Conservation (phyloP, 2,329 filamentous ascomycete species). For the Exophiala lecanii-corni region DNA sequence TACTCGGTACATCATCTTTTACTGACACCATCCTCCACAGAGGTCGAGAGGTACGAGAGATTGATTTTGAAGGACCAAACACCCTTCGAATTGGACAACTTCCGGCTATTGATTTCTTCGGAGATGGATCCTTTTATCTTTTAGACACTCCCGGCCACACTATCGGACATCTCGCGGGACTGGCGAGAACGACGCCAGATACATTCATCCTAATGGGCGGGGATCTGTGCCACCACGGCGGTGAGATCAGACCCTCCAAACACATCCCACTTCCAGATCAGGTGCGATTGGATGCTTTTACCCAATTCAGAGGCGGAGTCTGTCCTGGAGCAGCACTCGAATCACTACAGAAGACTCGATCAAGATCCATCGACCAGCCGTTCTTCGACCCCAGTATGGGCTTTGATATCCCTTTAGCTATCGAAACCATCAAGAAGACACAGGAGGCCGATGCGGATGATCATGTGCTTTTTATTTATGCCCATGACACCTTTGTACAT, state of each 20-base stretch:
- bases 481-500: constrained; percentile 28
- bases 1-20: too few relatives aligned
- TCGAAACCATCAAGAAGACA: constrained; percentile 18
- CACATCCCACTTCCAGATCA: constrained; percentile 10
- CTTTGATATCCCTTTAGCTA: constrained; percentile 13
- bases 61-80: constrained; percentile 8
- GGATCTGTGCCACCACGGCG: constrained; percentile 43
- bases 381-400: constrained; percentile 31
- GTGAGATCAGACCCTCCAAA: constrained; percentile 12
- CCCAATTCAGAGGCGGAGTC: neutral
- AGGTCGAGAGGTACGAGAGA: constrained; percentile 6
- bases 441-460: constrained; percentile 25
- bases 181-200: constrained; percentile 41
- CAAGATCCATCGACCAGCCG: constrained; percentile 20
- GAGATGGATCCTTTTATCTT: constrained; percentile 41
- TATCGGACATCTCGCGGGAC: constrained; percentile 47
- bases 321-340: constrained; percentile 7
- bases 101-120: constrained; percentile 40
- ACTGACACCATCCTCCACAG: constrained; percentile 1
- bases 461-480: constrained; percentile 29
- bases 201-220: constrained; percentile 50
- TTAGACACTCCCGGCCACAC: constrained; percentile 45
- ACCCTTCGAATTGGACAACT: constrained; percentile 32
- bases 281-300: constrained; percentile 4
- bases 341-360: neutral